Percentiles rank a stretch among this genome's conserved stretches.
These are phyloP conservation scores for Rhizopus arrhizus DNA, from an alignment of 371 early-diverging fungal genomes.

Conservation along the genomic window DNA sequence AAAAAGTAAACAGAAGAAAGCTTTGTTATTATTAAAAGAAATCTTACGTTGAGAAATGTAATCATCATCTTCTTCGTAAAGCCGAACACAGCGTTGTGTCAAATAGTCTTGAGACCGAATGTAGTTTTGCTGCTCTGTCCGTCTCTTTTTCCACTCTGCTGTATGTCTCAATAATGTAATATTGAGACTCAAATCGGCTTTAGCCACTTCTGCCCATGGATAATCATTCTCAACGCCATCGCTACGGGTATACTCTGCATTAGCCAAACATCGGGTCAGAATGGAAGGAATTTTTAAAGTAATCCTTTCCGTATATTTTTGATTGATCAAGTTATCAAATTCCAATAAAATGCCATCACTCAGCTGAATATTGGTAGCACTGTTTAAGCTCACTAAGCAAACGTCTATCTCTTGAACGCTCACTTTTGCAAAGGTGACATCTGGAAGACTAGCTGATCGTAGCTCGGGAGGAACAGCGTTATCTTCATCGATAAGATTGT, in stretches of 20 bases:
- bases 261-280: constrained; percentile 57
- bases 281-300: constrained; percentile 66
- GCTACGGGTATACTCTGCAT: constrained; percentile 34
- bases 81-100: constrained; percentile 65
- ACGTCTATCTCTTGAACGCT: constrained; percentile 63
- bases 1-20: neutral
- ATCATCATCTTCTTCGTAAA: constrained; percentile 53
- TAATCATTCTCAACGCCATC: constrained; percentile 23
- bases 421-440: constrained; percentile 69
- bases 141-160: constrained; percentile 57
- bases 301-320: constrained; percentile 60
- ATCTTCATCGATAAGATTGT: constrained; percentile 74
- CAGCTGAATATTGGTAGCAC: constrained; percentile 57
- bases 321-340: constrained; percentile 70
- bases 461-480: constrained; percentile 66
- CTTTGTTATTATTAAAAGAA: neutral
- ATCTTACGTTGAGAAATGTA: constrained; percentile 24
- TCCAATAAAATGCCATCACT: constrained; percentile 63
- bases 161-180: constrained; percentile 63
- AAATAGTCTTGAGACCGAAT: constrained; percentile 67
- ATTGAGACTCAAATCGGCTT: constrained; percentile 60
- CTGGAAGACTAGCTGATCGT: constrained; percentile 53
- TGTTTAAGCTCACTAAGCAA: constrained; percentile 64
- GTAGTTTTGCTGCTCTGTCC: constrained; percentile 64
- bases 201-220: constrained; percentile 79